Evolutionary conservation across 177 flowering plant genomes (phyloP), one percentile per base, ranked within the genome.

Genomic region (Vitis hybrid): DNA sequence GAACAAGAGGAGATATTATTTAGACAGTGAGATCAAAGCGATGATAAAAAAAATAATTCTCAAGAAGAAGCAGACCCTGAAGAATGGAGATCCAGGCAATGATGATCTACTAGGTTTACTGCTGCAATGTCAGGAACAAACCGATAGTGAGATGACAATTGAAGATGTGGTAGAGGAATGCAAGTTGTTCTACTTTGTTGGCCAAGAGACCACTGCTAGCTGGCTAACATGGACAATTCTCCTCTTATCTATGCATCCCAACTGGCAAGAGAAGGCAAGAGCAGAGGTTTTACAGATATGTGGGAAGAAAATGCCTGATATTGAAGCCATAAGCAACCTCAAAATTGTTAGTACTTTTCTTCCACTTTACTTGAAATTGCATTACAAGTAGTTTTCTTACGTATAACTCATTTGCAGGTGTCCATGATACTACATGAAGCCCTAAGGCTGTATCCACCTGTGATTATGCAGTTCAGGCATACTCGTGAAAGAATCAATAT

Each of bases 221-320:
- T 75, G 59, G 73, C 50, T 82, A 11, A 78, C 80, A 23, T 87
- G 91, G 89, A 66, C 85, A 3, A 65, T 82, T 34, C 64, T 85
- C 13, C 65, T 83, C 57, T 71, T 87, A 58, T 77, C 85, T 13
- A 74, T 82, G 85, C 83, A 87, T 61, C 82, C 76, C 21, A 67
- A 70, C 50, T 87, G 88, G 88, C 88, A 83, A 73, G 82, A 82
- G 45, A 83, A 81, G 76, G 87, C 88, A n/a, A 83, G 90, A 58
- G 73, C 80, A 32, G 89, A 87, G 68, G 85, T 82, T 51, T 39
- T 73, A 8, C 55, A 51, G 56, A 18, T 78, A 2, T 85, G 83
- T 67, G 75, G 77, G 4, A 59, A 76, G 23, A 72, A 76, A 17
- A 49, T 58, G 19, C 81, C 84, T 2, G 70, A 66, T 73, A 70